Conservation (phyloP, 495 filamentous ascomycete genomes). For the Penicillium crystallinum region DNA sequence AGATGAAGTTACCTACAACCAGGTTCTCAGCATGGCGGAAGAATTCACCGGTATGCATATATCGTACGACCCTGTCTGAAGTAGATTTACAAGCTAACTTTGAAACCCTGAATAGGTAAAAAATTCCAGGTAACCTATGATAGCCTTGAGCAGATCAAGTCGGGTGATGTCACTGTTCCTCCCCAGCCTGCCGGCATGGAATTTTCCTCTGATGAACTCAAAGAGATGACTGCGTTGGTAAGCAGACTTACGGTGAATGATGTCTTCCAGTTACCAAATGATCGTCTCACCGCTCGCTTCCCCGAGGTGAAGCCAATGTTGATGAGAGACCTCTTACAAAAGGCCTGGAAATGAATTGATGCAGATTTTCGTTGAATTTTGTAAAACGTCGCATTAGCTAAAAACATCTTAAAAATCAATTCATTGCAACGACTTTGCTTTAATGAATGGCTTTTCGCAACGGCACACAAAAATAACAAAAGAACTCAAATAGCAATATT, state of each 20-base stretch:
- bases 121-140: conserved; percentile 50
- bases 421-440: neutral
- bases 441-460: neutral
- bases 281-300: conserved; percentile 23
- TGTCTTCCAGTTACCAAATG: conserved; percentile 29
- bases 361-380: neutral
- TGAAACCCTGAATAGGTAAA: conserved; percentile 25
- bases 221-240: conserved; percentile 28
- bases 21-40: conserved; percentile 42
- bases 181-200: conserved; percentile 21
- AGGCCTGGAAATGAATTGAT: conserved; percentile 17
- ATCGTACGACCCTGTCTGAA: neutral
- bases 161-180: conserved; percentile 45
- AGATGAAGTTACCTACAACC: conserved; percentile 45
- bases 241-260: conserved; percentile 29
- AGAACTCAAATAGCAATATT: neutral
- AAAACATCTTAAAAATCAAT: neutral
- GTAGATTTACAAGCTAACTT: neutral
- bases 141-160: conserved; percentile 38
- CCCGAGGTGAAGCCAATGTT: conserved; percentile 25
- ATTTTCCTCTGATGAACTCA: conserved; percentile 23
- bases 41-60: conserved; percentile 36
- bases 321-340: conserved; percentile 24
- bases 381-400: neutral
- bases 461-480: neutral